Evolutionary conservation across 2,329 filamentous ascomycete species (phyloP).

Genomic region (Epicoccum nigrum): DNA sequence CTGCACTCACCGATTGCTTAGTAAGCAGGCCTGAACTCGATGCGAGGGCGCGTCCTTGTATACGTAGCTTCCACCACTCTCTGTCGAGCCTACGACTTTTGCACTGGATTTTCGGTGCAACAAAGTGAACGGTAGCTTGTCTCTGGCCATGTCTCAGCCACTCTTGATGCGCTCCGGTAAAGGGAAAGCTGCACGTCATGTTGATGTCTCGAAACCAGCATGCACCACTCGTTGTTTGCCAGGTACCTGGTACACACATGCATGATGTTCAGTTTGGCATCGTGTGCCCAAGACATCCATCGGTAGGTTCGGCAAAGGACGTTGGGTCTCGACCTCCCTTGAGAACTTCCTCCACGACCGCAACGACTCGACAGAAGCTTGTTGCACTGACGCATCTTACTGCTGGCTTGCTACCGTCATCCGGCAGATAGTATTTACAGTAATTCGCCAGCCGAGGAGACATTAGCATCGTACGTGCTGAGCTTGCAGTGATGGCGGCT

Average conservation of each 20-base stretch:
- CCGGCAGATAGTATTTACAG: not conserved
- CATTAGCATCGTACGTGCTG: not conserved
- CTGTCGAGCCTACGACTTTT: not conserved
- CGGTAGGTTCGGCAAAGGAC: not conserved
- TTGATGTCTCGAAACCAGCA: constrained; percentile 2
- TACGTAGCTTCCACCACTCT: not conserved
- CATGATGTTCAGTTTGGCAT: constrained; percentile 1
- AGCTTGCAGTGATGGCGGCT: not conserved
- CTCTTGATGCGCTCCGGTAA: constrained; percentile 3
- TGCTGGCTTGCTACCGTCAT: not conserved
- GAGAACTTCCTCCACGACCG: not conserved
- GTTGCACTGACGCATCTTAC: constrained; percentile 23
- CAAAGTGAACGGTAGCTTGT: not conserved
- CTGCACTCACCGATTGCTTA: too few species aligned
- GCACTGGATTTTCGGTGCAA: not conserved
- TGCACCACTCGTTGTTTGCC: constrained; percentile 7
- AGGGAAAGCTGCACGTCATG: constrained; percentile 14
- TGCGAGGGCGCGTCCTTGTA: not conserved
- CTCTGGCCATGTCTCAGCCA: constrained; percentile 10
- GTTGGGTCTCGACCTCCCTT: constrained; percentile 20
- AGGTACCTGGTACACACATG: constrained; percentile 16
- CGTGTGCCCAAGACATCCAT: constrained; percentile 13
- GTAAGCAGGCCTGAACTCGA: not conserved
- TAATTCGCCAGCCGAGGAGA: not conserved
- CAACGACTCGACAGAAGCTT: not conserved